Evolutionary conservation across 306 rosid genomes (phyloP).

Genomic region (Trifolium pratense): DNA sequence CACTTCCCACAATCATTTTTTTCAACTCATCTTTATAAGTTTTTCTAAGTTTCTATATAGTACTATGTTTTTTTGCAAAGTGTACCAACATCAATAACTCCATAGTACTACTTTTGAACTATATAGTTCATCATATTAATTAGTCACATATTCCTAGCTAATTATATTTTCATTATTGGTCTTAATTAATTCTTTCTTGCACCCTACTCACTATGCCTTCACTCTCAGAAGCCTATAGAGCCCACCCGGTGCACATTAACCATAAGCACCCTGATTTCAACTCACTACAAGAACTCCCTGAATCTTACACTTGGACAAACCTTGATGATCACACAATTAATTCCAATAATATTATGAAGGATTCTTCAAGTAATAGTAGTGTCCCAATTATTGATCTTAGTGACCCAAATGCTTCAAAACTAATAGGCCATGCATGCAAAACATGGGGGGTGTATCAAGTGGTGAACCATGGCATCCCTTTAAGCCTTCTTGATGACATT

Average conservation of each 20-base stretch:
- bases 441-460: conserved; percentile 91
- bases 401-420: conserved; percentile 62
- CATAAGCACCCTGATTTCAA: conserved; percentile 71
- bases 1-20: conserved; percentile 46
- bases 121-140: not conserved
- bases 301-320: conserved; percentile 73
- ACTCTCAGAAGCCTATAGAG: conserved; percentile 65
- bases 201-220: conserved; percentile 64
- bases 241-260: conserved; percentile 61
- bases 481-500: conserved; percentile 53
- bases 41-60: conserved; percentile 35
- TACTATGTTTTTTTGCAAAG: conserved; percentile 45
- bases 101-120: conserved; percentile 22
- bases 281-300: conserved; percentile 72
- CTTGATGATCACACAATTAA: conserved; percentile 20
- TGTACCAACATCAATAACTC: conserved; percentile 25
- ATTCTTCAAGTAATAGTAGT: not conserved
- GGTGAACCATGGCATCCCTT: conserved; percentile 66
- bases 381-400: conserved; percentile 72
- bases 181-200: not conserved
- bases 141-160: not conserved
- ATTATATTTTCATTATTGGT: not conserved
- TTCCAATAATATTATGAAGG: conserved; percentile 2
- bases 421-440: conserved; percentile 73
- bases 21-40: conserved; percentile 40